Evolutionary conservation across 208 protist genomes (phyloP), one percentile per base, ranked within the genome.

Genomic region (Strigomonas culicis): DNA sequence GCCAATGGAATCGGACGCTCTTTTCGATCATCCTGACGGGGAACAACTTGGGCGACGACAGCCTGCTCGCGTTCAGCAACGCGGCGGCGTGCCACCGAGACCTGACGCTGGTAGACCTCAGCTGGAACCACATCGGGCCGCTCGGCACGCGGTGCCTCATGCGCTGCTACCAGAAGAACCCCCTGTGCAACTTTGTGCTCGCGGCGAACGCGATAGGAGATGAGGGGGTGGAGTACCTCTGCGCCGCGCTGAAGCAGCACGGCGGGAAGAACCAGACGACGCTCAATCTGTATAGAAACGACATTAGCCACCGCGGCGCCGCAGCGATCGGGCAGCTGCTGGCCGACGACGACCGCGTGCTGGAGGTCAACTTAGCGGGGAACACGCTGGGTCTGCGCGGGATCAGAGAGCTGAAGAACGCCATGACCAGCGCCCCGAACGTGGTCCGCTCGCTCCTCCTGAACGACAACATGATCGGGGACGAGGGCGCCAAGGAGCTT

Each of bases 361-460:
- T 80, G 17, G 86, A 95, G 31, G 72, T 92, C 13, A 90, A 88
- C 68, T 65, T 95, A 0, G 56, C 74, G 10, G 75, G 82, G 52
- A 95, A 95, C 66, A 92, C 85, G 15, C 74, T 95, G 59, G 89
- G 89, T 24, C 63, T 84, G 24, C 79, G 82, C n/a, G 89, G 89
- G 0, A 75, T 78, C 19, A 81, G 89, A 55, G 78, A 74, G 34
- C 64, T 95, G 19, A 62, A 77, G 22, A 64, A 66, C 21, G 70
- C 74, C 51, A 58, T 95, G 27, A 60, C 70, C 0, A 69, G 74
- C 34, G 28, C 66, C 13, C 22, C 31, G 24, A 58, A 50, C 46
- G 28, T 0, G 8, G 56, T 95, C 63, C 85, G 89, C 21, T 68
- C 30, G 1, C 67, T 95, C 24, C 80, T 89, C 53, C 47, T 95